Evolutionary conservation across 129 eudicot genomes (phyloP), one percentile per base, ranked within the genome.

Genomic region (Sambucus nigra): DNA sequence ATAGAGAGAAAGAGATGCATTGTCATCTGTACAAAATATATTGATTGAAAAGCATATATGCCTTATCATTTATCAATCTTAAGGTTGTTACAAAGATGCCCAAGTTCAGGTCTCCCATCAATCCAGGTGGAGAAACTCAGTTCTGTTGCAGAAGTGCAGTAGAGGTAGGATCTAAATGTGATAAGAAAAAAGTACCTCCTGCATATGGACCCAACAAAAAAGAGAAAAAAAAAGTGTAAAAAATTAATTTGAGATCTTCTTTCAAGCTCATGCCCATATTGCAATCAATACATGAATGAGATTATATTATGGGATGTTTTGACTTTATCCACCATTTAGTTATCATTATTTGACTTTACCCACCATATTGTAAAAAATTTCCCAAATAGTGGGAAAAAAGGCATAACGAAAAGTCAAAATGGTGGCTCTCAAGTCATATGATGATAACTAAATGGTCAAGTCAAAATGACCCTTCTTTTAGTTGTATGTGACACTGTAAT

Each of bases 121-220:
- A 84, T 81, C 97, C 97, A 89, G 8, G 70, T 39, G 0, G 69
- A 55, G 72, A 89, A 84, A 33, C 52, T 71, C 40, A 22, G 70
- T 57, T 69, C 81, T 7, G 44, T 51, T 44, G 77, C 71, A 23
- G 79, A 71, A 59, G 70, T 69, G 63, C 81, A 55, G 63, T 89
- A 78, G 4, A 89, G 86, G 59, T 89, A 84, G 23, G 95, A 78
- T 78, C 88, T 73, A 71, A 71, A 89, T 42, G 84, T 75, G 53
- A 89, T 81, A 18, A 81, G 81, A 52, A 76, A 77, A 73, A 89
- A 89, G 72, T 89, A 89, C 28, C 95, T 92, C 82, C 97, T 89
- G 95, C 86, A 76, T 9, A 61, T 16, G 40, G 21, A 63, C 5
- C 9, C 45, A 61, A n/a, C n/a, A n/a, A n/a, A n/a, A n/a, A n/a